phyloP scores from a whole-genome alignment of 2,329 filamentous ascomycete species.

The Domatiomyces globalis region DNA sequence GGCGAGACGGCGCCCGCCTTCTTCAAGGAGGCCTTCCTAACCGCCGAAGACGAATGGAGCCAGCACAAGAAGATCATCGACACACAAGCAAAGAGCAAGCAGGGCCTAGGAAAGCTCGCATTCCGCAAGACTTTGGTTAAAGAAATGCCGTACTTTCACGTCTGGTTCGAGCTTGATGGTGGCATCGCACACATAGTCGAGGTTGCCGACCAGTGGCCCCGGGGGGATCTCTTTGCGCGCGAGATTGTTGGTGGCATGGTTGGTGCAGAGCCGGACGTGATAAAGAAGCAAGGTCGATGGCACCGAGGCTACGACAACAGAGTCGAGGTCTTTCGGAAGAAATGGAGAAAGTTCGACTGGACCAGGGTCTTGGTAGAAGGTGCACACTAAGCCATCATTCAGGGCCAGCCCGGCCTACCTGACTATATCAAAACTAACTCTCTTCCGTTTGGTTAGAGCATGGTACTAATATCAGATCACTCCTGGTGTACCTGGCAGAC shows the following conservation, averaged over 20 bases:
- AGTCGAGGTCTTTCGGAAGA: conserved; percentile 63
- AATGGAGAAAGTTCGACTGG: conserved; percentile 92
- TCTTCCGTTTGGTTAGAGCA: too few relatives aligned
- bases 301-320: conserved; percentile 49
- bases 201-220: conserved; percentile 70
- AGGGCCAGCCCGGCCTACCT: too few relatives aligned
- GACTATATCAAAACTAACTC: too few relatives aligned
- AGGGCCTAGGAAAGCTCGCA: conserved; percentile 60
- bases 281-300: conserved; percentile 88
- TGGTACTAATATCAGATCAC: too few relatives aligned
- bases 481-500: too few relatives aligned
- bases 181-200: conserved; percentile 88
- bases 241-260: conserved; percentile 90
- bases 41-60: conserved; percentile 81
- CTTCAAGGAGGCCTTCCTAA: conserved; percentile 85
- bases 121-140: conserved; percentile 75
- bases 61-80: conserved; percentile 94
- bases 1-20: conserved; percentile 86
- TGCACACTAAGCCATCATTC: background rate
- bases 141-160: conserved; percentile 98
- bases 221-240: conserved; percentile 79
- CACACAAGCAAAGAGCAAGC: conserved; percentile 45
- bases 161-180: conserved; percentile 86
- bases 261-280: conserved; percentile 62
- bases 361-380: conserved; percentile 46